A percentile compares a stretch with the other conserved stretches of the same genome.
Evolutionary conservation across 495 filamentous ascomycete species (phyloP).

Genomic region (Trichoderma asperelloides): DNA sequence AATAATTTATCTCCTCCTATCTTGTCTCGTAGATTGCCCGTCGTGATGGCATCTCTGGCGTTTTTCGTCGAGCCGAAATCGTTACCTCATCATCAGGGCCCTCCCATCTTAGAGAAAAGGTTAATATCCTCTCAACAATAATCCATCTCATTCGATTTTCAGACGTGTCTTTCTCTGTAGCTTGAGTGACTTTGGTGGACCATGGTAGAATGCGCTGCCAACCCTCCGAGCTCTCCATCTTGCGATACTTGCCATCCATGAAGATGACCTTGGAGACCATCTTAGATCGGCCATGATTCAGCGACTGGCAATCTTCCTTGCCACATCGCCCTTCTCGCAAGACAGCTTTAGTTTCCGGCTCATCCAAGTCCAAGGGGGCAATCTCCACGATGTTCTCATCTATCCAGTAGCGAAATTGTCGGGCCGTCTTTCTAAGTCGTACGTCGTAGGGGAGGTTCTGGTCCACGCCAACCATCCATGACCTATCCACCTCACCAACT

Average conservation of each 20-base stretch:
- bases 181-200: neutral
- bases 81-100: neutral
- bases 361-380: constrained; percentile 4
- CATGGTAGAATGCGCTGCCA: constrained; percentile 1
- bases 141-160: constrained; percentile 7
- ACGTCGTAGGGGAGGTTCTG: constrained; percentile 6
- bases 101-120: constrained; percentile 8
- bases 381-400: constrained; percentile 10
- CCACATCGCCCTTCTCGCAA: constrained; percentile 8
- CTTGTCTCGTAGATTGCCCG: neutral
- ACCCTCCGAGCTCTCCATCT: neutral
- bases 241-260: constrained; percentile 8
- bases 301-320: constrained; percentile 2
- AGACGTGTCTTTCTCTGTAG: neutral
- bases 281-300: neutral
- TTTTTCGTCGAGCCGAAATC: neutral
- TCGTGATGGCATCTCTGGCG: neutral
- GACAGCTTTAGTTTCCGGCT: neutral
- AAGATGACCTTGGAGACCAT: constrained; percentile 11
- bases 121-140: constrained; percentile 10
- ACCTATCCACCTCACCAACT: constrained; percentile 4
- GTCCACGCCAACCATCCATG: constrained; percentile 5
- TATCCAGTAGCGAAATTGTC: constrained; percentile 9
- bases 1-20: neutral
- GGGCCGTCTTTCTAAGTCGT: neutral